Evolutionary conservation across 176 grass and related monocot species (phyloP), one percentile per base, ranked within the genome.

Genomic region (Paspalum vaginatum): DNA sequence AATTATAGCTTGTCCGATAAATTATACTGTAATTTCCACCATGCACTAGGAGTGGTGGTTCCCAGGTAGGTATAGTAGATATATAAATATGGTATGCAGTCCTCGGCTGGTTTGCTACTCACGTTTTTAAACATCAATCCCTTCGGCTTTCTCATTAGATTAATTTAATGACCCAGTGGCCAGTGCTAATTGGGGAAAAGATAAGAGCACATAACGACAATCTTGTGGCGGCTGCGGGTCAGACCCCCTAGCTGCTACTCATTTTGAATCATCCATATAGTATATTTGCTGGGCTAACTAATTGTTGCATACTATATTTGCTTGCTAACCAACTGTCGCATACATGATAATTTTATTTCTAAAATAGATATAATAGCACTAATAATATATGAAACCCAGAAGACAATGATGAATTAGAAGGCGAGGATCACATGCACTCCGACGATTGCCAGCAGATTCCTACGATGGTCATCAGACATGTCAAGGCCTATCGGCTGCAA

Each of bases 171-270:
- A 18, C 16, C 61, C 15, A 42, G 16, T 65, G 38, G 37, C 15
- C 9, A 11, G 2, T 16, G 63, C 63, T n/a, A 4, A 66, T 11
- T 18, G 3, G 32, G 32, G 32, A 66, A 20, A 42, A 42, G 11
- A 0, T 20, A 66, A 63, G 63, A 42, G 63, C 38, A 66, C 7
- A 8, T 42, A 42, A 42, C 16, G 63, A 66, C 63, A 66, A 66
- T n/a, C 63, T 66, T 66, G 63, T 66, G 63, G 63, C 63, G 38
- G 63, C 63, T 43, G 63, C 16, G 1, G 18, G 63, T 66, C 39
- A 66, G 63, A 66, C 8, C 61, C 62, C 39, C 27, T 4, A 17
- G 32, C 32, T 6, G 3, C 8, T 42, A 32, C n/a, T 42, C 16
- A 42, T 42, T 66, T 20, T 11, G 5, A n/a, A 42, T 41, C 37